Evolutionary conservation across 2,329 filamentous ascomycete species (phyloP), one percentile per base, ranked within the genome.

Genomic region (Xylariaceae sp.): DNA sequence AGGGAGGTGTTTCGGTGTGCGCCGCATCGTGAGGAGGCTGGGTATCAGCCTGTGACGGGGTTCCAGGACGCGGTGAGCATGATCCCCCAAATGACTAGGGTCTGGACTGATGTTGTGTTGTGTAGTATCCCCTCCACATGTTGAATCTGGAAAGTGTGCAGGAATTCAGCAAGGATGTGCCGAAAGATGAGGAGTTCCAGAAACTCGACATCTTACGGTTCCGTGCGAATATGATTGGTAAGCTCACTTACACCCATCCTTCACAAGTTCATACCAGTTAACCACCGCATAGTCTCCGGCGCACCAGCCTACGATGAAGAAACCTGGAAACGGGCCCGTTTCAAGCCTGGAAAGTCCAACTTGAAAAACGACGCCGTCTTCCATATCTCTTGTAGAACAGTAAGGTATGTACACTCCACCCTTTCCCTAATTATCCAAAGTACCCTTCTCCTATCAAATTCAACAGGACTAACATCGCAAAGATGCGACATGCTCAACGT

Each of bases 401-500:
- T 86, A 0, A 80, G 88, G 78, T 80, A 66, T 70, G 78, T 70
- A 39, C 42, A 50, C 11, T 6, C 15, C 2, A 34, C 47, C 2
- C 44, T 8, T 37, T 9, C 17, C 34, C 3, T 47, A n/a, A 1
- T 18, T 10, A 37, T 11, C 4, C 47, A 15, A 18, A 18, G 17
- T 11, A 15, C 11, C 30, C 47, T 3, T 18, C 15, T 18, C 5
- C 10, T 30, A 5, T n/a, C 4, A 8, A 11, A 17, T 18, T 18
- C 39, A 55, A 10, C 11, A 17, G 44, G 47, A 48, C 55, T 62
- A 51, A 64, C 47, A 30, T 34, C n/a, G 10, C 1, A 51, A 60
- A 81, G 80, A 57, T 90, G 88, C 74, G 88, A 85, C 66, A 72
- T 91, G 65, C 87, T 87, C 17, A 90, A 90, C 65, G 85, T 89